These are phyloP conservation scores for Eragrostis tef DNA, from an alignment of 202 grass and related monocot genomes.

Conservation along the genomic window DNA sequence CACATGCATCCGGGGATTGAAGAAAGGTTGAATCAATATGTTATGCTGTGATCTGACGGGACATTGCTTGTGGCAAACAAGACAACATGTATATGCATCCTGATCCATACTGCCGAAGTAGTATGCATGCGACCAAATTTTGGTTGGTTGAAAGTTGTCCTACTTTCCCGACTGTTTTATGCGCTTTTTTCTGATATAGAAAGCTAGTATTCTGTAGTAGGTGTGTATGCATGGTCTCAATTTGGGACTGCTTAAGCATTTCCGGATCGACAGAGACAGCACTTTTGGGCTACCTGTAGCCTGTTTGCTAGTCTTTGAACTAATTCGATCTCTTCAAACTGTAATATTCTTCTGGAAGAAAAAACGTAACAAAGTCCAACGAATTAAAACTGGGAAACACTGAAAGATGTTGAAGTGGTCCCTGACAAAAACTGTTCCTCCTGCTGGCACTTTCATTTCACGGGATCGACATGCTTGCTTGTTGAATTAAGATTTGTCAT, in stretches of 20 bases:
- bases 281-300: too few species aligned
- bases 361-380: too few species aligned
- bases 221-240: neutral
- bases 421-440: neutral
- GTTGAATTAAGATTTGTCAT: neutral
- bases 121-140: neutral
- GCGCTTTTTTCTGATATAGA: too few species aligned
- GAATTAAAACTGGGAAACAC: too few species aligned
- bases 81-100: neutral
- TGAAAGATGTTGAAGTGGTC: too few species aligned
- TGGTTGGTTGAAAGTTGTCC: conserved; percentile 2
- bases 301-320: too few species aligned
- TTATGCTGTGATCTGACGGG: neutral
- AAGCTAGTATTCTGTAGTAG: neutral
- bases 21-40: neutral
- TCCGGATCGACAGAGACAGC: too few species aligned
- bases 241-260: neutral
- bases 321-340: too few species aligned
- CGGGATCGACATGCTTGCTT: neutral
- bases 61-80: neutral
- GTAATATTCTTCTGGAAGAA: too few species aligned
- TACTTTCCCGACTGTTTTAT: too few species aligned
- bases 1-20: neutral
- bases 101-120: neutral
- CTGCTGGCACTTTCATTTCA: neutral